Percentiles rank a stretch among this genome's conserved stretches.
Conservation (phyloP, 495 filamentous ascomycete genomes). For the Hyaloscypha variabilis region DNA sequence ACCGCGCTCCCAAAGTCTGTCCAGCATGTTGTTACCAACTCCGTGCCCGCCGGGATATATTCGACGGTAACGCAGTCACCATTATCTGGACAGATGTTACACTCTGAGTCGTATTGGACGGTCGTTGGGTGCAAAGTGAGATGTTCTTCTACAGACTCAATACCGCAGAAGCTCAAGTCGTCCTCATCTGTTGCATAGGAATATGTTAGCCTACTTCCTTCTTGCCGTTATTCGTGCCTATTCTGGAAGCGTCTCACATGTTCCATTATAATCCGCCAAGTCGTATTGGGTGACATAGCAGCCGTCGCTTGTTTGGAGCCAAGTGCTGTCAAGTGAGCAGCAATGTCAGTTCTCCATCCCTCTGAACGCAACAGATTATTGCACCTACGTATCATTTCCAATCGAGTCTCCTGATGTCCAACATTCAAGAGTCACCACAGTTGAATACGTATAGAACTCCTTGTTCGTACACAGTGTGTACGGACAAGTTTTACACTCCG, state of each 20-base stretch:
- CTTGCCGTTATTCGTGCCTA: background rate
- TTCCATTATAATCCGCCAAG: constrained; percentile 1
- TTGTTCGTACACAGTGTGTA: constrained; percentile 14
- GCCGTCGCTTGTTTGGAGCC: constrained; percentile 3
- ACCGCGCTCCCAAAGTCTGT: constrained; percentile 4
- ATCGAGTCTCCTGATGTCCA: constrained; percentile 8
- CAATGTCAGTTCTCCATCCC: background rate
- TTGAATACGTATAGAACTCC: background rate
- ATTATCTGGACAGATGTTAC: constrained; percentile 13
- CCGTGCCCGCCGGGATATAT: constrained; percentile 5
- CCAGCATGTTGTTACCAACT: constrained; percentile 7
- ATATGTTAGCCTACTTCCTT: background rate
- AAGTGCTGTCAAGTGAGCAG: background rate
- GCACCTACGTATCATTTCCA: constrained; percentile 14
- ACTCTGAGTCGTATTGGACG: constrained; percentile 8
- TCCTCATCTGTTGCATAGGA: background rate
- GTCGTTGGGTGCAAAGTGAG: constrained; percentile 5
- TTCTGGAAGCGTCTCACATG: background rate
- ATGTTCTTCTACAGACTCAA: background rate
- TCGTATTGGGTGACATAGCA: constrained; percentile 14
- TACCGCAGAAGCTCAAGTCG: constrained; percentile 10
- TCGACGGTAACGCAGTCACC: background rate
- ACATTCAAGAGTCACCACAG: background rate
- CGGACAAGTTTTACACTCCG: constrained; percentile 15
- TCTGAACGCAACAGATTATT: background rate